Percentiles rank a stretch among this genome's conserved stretches.
Conservation (phyloP, 768 basidiomycete species). For the Tulasnella sp. region DNA sequence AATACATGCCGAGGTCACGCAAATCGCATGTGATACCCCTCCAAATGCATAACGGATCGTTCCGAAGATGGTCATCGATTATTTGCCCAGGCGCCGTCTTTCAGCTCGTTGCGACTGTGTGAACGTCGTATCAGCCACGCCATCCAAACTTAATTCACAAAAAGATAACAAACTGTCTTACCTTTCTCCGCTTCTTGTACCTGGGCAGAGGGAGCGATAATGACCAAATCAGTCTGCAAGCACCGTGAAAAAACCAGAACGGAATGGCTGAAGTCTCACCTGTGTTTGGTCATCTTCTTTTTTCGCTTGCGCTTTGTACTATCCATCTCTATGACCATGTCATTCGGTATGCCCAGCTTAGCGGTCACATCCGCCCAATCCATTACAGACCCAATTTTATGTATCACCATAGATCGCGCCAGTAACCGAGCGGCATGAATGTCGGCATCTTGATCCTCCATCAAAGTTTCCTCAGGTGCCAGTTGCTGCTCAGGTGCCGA, state of each 20-base stretch:
- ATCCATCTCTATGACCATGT: conserved; percentile 52
- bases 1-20: no score
- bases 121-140: conserved; percentile 1
- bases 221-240: conserved; percentile 4
- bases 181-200: conserved; percentile 83
- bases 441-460: conserved; percentile 44
- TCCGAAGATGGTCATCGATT: conserved; percentile 4
- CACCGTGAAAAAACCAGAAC: background rate
- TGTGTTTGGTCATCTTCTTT: conserved; percentile 97
- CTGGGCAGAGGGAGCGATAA: conserved; percentile 28
- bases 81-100: conserved; percentile 22
- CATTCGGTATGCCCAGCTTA: conserved; percentile 45
- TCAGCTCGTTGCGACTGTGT: conserved; percentile 22
- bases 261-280: conserved; percentile 39
- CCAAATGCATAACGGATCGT: no score
- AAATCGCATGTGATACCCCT: no score
- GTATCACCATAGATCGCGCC: conserved; percentile 59
- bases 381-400: conserved; percentile 43
- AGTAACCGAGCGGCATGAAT: conserved; percentile 69
- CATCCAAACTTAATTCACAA: background rate
- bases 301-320: conserved; percentile 72
- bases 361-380: conserved; percentile 59
- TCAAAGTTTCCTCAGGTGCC: conserved; percentile 20
- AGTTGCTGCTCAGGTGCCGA: conserved; percentile 8
- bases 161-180: conserved; percentile 28